Evolutionary conservation across 345 rosid species (phyloP).

Genomic region (Streptanthus diversifolius): DNA sequence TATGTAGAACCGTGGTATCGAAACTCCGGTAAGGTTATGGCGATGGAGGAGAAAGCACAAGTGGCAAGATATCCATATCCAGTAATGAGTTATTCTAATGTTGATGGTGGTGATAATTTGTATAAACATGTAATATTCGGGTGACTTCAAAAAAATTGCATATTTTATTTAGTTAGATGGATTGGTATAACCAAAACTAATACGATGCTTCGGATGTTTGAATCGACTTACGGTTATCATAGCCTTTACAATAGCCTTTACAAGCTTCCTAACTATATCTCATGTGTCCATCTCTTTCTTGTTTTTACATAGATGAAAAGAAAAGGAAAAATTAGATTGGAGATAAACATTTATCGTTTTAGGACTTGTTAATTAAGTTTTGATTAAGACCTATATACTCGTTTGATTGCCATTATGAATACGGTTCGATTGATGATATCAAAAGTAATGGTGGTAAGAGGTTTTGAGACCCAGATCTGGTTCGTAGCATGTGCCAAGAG

Average conservation of each 20-base stretch:
- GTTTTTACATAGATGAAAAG: no score
- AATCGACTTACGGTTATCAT: background rate
- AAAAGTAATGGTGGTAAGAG: no score
- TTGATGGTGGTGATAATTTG: conserved; percentile 71
- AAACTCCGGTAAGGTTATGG: conserved; percentile 50
- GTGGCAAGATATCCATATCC: conserved; percentile 52
- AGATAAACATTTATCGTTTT: no score
- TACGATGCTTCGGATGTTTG: background rate
- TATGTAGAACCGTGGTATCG: conserved; percentile 69
- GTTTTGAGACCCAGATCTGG: no score
- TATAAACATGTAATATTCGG: conserved; percentile 60
- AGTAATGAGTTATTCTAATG: conserved; percentile 42
- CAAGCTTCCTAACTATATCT: no score
- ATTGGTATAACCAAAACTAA: conserved; percentile 13
- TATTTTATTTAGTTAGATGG: background rate
- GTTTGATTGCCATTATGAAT: no score
- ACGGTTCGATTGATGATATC: no score
- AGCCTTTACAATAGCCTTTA: background rate
- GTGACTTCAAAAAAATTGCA: conserved; percentile 20
- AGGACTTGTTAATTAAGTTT: no score
- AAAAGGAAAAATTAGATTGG: no score
- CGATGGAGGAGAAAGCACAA: conserved; percentile 31
- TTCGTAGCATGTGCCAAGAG: no score
- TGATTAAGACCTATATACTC: no score
- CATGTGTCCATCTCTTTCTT: no score